Base-by-base conservation (phyloP, 176 grass and related monocot genomes). In the Echinochloa phyllopogon region DNA sequence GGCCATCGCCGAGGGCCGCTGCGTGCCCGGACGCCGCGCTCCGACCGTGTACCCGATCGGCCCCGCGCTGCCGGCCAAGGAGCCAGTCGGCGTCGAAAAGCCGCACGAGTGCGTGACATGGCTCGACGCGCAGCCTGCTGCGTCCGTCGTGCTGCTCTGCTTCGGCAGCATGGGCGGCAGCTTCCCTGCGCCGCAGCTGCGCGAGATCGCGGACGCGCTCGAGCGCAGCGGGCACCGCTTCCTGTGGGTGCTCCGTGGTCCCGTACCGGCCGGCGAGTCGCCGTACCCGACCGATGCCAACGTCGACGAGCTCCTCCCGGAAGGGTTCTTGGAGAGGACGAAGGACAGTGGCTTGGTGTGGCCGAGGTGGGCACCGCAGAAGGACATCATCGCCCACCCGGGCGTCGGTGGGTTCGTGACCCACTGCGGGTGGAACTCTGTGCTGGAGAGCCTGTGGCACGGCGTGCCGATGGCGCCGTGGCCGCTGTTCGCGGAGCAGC, bases 371-470 rank as follows among this genome's bases (percentile, higher is more conserved):
- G 83, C 82, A 53, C 84, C 83, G 44, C 84, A 93, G 82, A 69
- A 76, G 74, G 74, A 63, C 8, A 77, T 92, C 5, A 61, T 92
- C 10, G 58, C 76, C 24, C 91, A 92, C 33, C 47, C 69, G 1
- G 76, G 87, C 15, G 51, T 89, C 2, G 75, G 84, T 0, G 60
- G 69, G 3, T 96, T 96, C 82, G 85, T 93, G 60, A 89, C 94
- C 21, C 94, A 95, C 82, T 86, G 91, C 55, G 90, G 91, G 1
- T 95, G 90, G 88, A 90, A 88, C 80, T 95, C 88, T 5, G 44
- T 36, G 21, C 79, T 91, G 33, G 94, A 95, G 90, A 84, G 91
- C 51, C 25, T 89, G 72, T 83, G 84, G 72, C 79, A 51, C 82
- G 87, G 79, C 40, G 84, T 92, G 51, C 91, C 88, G 24, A 67